Base-by-base conservation (phyloP, 2,329 filamentous ascomycete species). In the Neonectria coccinea region DNA sequence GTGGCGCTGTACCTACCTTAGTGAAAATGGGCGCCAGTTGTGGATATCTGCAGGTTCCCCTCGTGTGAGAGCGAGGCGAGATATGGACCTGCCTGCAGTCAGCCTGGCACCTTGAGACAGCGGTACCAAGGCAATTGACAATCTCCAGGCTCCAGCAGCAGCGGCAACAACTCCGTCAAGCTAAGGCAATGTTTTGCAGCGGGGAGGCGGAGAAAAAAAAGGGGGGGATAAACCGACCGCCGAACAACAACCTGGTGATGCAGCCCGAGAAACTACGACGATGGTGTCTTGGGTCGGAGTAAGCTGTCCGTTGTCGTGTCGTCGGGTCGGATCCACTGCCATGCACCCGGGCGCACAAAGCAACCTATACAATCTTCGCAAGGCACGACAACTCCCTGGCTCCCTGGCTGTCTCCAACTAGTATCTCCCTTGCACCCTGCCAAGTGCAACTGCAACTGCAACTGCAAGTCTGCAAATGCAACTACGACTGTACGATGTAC, bases 1-100 rank as follows among this genome's bases (percentile, higher is more conserved):
- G 36, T 39, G 48, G 31, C 51, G 42, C 54, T 25, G 60, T 63
- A 58, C 60, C 60, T 63, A 58, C 60, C 55, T 63, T 63, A 58
- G 60, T 55, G 55, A 22, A 51, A 22, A 51, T 63, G 48, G 60
- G 8, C 55, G 60, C 60, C 60, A 41, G 25, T 29, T 39, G 59
- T 62, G 60, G 48, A 29, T 53, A 48, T 57, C 36, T 42, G 54
- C 57, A 48, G 59, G 54, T 52, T 56, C 29, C 31, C 45, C 39
- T 45, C 57, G 22, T 48, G 51, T 9, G 48, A 20, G 33, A 20
- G 22, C 47, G 7, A 63, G 42, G 42, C 25, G 39, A 36, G 29
- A 47, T 41, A 62, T 39, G 36, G 36, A 16, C 14, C 6, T 39
- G 14, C 45, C 29, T 57, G 47, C 54, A 42, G 31, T 31, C 55